Base-by-base conservation (phyloP, 495 filamentous ascomycete species). In the Neurospora sp. region DNA sequence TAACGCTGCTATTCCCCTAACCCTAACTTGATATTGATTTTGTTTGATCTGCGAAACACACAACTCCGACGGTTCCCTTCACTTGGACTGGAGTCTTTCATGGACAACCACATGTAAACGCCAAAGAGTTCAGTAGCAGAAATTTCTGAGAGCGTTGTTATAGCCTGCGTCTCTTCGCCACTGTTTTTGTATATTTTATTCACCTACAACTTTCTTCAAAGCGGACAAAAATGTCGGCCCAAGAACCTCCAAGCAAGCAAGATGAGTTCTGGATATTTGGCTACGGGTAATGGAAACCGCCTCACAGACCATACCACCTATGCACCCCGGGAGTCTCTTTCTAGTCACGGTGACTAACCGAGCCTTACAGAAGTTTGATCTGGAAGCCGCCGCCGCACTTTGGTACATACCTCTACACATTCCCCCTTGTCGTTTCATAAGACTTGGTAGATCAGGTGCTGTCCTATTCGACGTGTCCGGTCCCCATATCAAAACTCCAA, bases 321-420 rank as follows among this genome's bases (percentile, higher is more conserved):
- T 6, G 1, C 20, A 27, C 48, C 2, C 48, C 23, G 4, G 20
- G 5, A 14, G 48, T 59, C 48, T 54, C 20, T 46, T 46, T 39
- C 44, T 41, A 74, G 39, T 39, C 77, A 73, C 54, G 69, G 72
- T 74, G 71, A 81, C 75, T 80, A 73, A 81, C 75, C 70, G 70
- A 75, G 59, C 72, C 70, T 39, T 40, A 39, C 73, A 98, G 95
- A 82, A 97, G 93, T 74, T 85, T 99, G 81, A 98, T 99, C 73
- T 99, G 95, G 95, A 99, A 99, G 80, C 95, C 96, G 35, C 96
- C 96, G 69, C 96, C 96, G 70, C 92, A 97, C 79, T 97, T 90
- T 81, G 95, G 96, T 98, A 90, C 23, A 42, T 38, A 41, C 31
- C 31, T 31, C 31, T 31, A 31, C 31, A 31, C 31, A 31, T 38